Base-by-base conservation (phyloP, 2,329 filamentous ascomycete genomes). In the Scleromitrula shiraiana region DNA sequence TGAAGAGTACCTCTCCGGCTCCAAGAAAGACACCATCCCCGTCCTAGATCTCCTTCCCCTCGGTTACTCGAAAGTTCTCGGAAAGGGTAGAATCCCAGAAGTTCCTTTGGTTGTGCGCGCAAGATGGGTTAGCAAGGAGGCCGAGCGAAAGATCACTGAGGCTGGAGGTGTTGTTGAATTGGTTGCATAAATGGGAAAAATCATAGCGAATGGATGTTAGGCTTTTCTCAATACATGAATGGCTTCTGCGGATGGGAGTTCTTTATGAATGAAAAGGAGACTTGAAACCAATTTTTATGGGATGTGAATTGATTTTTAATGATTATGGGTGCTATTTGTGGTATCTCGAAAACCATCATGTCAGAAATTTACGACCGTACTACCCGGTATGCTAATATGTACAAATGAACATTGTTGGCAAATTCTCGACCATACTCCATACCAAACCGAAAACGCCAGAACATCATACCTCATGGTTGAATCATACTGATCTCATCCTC, bases 131-230 rank as follows among this genome's bases (percentile, higher is more conserved):
- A 89, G 83, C 80, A 85, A 86, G 70, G 83, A 95, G 71, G 93
- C 93, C 62, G 93, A 98, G 85, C 80, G 88, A 77, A 98, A 98
- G 86, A 96, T 98, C 75, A 95, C 87, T 71, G 88, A 93, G 73
- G 91, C 90, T 66, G 93, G 93, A 72, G 91, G 91, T 74, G 87
- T 95, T 67, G 78, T 95, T 66, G 88, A 96, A 81, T 80, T 96
- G 70, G 88, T 96, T 68, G 90, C 89, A 75, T 96, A 85, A 78
- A 51, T 39, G 45, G 35, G 46, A 41, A 41, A 47, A 54, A 55
- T 52, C 49, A 48, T 54, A 49, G 40, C 39, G 39, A 40, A 49
- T 27, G 49, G 38, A 52, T 46, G 50, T 46, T 50, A 41, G 49
- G 49, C 40, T 51, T 49, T 49, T 33, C 46, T 33, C 30, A 40